These are phyloP conservation scores for Pochonia chlamydosporia DNA, from an alignment of 2,329 filamentous ascomycete genomes.

Conservation along the genomic window DNA sequence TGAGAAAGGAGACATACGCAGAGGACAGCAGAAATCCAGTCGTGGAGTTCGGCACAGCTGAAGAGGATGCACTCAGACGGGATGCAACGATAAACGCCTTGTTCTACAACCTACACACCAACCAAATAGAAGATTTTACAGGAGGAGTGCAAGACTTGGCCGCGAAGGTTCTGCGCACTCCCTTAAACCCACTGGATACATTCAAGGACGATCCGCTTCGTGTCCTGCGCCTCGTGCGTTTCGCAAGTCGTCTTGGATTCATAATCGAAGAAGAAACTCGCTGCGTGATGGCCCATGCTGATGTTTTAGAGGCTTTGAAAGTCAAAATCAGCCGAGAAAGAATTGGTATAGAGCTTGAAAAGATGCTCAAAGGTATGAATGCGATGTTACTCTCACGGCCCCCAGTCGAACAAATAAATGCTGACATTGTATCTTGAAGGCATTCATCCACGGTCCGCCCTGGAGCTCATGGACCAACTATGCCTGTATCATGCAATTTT, in stretches of 20 bases:
- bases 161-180: constrained; percentile 70
- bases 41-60: constrained; percentile 77
- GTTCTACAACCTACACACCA: constrained; percentile 87
- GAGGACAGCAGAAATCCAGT: constrained; percentile 44
- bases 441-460: constrained; percentile 52
- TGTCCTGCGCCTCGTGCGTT: constrained; percentile 80
- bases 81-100: constrained; percentile 94
- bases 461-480: constrained; percentile 61
- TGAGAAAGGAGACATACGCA: constrained; percentile 85
- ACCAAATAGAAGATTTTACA: constrained; percentile 79
- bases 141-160: constrained; percentile 71
- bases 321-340: constrained; percentile 90
- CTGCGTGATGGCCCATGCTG: constrained; percentile 67
- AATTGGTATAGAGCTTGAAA: constrained; percentile 80
- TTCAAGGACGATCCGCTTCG: constrained; percentile 92
- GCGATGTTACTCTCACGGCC: not conserved
- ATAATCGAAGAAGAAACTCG: constrained; percentile 65
- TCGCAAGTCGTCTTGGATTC: constrained; percentile 80
- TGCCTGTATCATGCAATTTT: constrained; percentile 69
- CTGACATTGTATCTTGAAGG: constrained; percentile 28
- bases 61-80: constrained; percentile 81
- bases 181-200: constrained; percentile 80
- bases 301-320: constrained; percentile 73
- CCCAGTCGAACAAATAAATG: not conserved
- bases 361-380: constrained; percentile 63